Conservation (phyloP, 2,329 filamentous ascomycete species). For the Sporothrix globosa region DNA sequence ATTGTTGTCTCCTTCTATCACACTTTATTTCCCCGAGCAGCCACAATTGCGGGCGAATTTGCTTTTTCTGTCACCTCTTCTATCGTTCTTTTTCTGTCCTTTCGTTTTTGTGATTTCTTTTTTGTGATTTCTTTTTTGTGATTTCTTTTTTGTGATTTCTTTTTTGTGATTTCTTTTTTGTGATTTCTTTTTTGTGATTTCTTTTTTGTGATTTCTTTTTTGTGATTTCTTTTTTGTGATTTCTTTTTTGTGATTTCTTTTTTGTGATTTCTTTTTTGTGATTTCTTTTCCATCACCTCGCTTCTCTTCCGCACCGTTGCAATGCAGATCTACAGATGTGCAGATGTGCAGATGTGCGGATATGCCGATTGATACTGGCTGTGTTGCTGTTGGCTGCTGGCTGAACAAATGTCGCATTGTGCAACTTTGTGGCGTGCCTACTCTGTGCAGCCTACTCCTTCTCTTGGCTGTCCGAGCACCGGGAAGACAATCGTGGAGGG, state of each 20-base stretch:
- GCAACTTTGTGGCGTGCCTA: too few relatives aligned
- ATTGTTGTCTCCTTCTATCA: neutral
- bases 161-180: too few relatives aligned
- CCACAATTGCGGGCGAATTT: neutral
- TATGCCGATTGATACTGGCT: neutral
- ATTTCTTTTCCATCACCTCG: neutral
- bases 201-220: too few relatives aligned
- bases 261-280: neutral
- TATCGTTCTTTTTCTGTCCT: neutral
- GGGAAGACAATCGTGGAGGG: neutral
- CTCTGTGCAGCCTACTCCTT: too few relatives aligned
- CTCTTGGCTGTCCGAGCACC: slow-evolving; percentile 12
- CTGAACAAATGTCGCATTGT: too few relatives aligned
- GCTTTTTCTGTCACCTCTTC: neutral
- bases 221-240: too few relatives aligned
- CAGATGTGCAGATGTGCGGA: neutral
- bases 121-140: too few relatives aligned
- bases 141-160: too few relatives aligned
- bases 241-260: too few relatives aligned
- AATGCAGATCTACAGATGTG: slow-evolving; percentile 5
- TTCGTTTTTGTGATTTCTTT: too few relatives aligned
- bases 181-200: too few relatives aligned
- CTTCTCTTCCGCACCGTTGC: neutral
- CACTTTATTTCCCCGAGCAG: neutral
- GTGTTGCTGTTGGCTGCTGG: neutral